Percentiles rank a stretch among this genome's conserved stretches.
Conservation (phyloP, 257 asterid genomes). For the Solanum sejunctum region DNA sequence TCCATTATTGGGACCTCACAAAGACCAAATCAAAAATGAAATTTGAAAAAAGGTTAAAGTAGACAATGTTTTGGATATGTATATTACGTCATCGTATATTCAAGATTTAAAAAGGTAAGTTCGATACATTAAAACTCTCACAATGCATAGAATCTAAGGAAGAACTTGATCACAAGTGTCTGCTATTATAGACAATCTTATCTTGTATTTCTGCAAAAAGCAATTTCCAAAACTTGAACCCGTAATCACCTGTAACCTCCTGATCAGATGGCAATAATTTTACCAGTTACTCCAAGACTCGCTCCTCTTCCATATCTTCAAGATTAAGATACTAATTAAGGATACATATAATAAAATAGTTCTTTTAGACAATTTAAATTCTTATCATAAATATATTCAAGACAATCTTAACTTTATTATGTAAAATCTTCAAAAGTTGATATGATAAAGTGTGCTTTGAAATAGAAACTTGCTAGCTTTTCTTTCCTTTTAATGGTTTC, state of each 20-base stretch:
- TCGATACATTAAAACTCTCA: too few relatives aligned
- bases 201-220: too few relatives aligned
- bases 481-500: too few relatives aligned
- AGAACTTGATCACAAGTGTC: too few relatives aligned
- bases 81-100: background rate
- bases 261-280: too few relatives aligned
- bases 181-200: too few relatives aligned
- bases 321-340: background rate
- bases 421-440: background rate
- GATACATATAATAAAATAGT: background rate
- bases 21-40: background rate
- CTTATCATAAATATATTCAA: background rate
- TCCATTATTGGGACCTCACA: background rate
- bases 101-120: background rate
- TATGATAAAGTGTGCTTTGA: background rate
- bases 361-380: background rate
- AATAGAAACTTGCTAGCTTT: background rate
- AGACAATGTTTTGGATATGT: background rate
- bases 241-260: too few relatives aligned
- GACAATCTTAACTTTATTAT: background rate
- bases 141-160: too few relatives aligned
- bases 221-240: too few relatives aligned
- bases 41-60: background rate
- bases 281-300: too few relatives aligned
- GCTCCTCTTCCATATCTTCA: background rate